Evolutionary conservation across 768 basidiomycete species (phyloP), one percentile per base, ranked within the genome.

Genomic region (Mrakia gelida): DNA sequence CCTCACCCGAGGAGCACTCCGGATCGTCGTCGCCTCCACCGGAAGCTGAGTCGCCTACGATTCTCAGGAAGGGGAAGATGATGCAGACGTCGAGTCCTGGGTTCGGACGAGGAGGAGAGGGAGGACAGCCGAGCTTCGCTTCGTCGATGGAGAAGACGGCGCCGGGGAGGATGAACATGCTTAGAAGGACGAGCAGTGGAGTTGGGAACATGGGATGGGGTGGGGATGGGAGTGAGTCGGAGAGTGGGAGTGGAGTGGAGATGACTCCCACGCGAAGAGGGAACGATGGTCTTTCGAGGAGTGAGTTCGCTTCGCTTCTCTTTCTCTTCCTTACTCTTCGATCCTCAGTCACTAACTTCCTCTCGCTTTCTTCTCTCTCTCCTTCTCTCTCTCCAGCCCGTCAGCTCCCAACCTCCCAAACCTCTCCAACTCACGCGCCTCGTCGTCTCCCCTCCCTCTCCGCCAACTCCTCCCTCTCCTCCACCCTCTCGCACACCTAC

Each of bases 211-310:
- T 71, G 68, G 70, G 73, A 67, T 63, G 63, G 63, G 73, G 77
- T 10, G 72, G 72, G 38, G 56, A 54, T 41, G 52, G 72, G 3
- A 73, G 72, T 38, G 67, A 70, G 67, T 61, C 56, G 5, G 77
- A 78, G 73, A 61, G 73, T 56, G 77, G 67, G 43, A 75, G 77
- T 63, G 77, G 77, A 26, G 77, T 74, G 8, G 77, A 78, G 56
- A 78, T 78, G 71, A 78, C 77, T 21, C 77, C 77, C 11, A 78
- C 77, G 30, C 52, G 73, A 28, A n/a, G 63, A 32, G 75, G 75
- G 3, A 45, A 62, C 15, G 70, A 65, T 26, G 38, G 61, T 10
- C 32, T 73, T 34, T 49, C 73, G 3, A 54, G 72, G 32, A 52
- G 63, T 73, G 18, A 34, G 77, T 73, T 73, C 13, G 11, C 28